phyloP scores from a whole-genome alignment of 495 filamentous ascomycete genomes.

The Chlorociboria aeruginascens region DNA sequence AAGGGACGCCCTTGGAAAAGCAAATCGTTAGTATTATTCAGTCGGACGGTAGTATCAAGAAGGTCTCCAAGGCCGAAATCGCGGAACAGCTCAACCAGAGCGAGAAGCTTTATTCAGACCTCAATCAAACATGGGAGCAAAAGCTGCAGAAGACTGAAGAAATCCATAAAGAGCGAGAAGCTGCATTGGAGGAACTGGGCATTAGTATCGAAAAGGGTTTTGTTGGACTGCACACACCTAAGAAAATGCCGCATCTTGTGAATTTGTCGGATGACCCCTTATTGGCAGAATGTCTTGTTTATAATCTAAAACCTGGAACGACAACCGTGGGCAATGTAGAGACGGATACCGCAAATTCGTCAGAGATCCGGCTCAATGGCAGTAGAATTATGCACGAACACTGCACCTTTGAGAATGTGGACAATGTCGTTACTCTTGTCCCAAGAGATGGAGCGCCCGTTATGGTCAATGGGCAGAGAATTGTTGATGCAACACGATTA shows the following conservation, averaged over 20 bases:
- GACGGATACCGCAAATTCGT: constrained; percentile 57
- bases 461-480: constrained; percentile 92
- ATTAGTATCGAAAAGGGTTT: constrained; percentile 99
- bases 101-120: constrained; percentile 90
- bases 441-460: constrained; percentile 84
- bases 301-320: constrained; percentile 91
- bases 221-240: constrained; percentile 87
- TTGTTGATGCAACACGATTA: constrained; percentile 70
- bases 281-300: constrained; percentile 91
- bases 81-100: constrained; percentile 90
- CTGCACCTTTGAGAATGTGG: constrained; percentile 84
- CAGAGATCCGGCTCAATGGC: constrained; percentile 89
- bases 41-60: constrained; percentile 76
- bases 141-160: constrained; percentile 89
- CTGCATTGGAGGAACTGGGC: constrained; percentile 88
- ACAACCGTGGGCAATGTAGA: constrained; percentile 91
- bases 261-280: constrained; percentile 95
- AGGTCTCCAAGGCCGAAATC: constrained; percentile 97
- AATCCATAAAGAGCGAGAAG: constrained; percentile 95
- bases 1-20: constrained; percentile 83
- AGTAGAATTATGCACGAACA: constrained; percentile 86
- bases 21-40: constrained; percentile 93
- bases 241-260: constrained; percentile 98
- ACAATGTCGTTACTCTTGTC: constrained; percentile 81
- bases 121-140: constrained; percentile 99